A percentile compares a stretch with the other conserved stretches of the same genome.
phyloP scores from a whole-genome alignment of 1,284 basidiomycete genomes.

The Kalmanozyma brasiliensis region DNA sequence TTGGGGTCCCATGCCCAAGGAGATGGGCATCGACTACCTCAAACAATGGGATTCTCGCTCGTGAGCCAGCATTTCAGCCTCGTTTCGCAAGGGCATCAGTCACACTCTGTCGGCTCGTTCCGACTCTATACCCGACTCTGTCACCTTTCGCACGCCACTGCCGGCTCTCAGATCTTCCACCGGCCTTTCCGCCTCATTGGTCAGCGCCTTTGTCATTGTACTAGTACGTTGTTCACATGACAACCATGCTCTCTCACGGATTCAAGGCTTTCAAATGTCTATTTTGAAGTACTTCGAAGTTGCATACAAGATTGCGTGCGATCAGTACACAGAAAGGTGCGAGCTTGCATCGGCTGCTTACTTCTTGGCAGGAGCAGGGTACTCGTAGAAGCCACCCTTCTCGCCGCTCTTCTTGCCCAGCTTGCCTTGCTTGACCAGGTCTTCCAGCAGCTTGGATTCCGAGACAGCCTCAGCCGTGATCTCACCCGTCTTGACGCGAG shows the following conservation, averaged over 20 bases:
- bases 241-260: neutral
- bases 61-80: neutral
- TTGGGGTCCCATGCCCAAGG: conserved; percentile 49
- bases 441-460: conserved; percentile 70
- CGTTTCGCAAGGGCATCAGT: neutral
- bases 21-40: conserved; percentile 51
- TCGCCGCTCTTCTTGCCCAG: conserved; percentile 72
- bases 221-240: conserved; percentile 6
- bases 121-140: conserved; percentile 6
- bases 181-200: too few relatives aligned
- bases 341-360: too few relatives aligned
- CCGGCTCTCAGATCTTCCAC: neutral
- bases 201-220: neutral
- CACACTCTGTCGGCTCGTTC: neutral
- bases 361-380: conserved; percentile 56
- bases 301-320: too few relatives aligned
- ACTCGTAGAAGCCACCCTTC: conserved; percentile 70
- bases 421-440: conserved; percentile 72
- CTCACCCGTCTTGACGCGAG: conserved; percentile 68
- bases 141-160: neutral
- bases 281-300: conserved; percentile 1
- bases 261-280: conserved; percentile 4
- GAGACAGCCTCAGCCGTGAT: conserved; percentile 71
- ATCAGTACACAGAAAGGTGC: too few relatives aligned
- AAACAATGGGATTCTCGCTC: conserved; percentile 42